A percentile compares a stretch with the other conserved stretches of the same genome.
phyloP scores from a whole-genome alignment of 306 rosid genomes.

The Inga laurina region DNA sequence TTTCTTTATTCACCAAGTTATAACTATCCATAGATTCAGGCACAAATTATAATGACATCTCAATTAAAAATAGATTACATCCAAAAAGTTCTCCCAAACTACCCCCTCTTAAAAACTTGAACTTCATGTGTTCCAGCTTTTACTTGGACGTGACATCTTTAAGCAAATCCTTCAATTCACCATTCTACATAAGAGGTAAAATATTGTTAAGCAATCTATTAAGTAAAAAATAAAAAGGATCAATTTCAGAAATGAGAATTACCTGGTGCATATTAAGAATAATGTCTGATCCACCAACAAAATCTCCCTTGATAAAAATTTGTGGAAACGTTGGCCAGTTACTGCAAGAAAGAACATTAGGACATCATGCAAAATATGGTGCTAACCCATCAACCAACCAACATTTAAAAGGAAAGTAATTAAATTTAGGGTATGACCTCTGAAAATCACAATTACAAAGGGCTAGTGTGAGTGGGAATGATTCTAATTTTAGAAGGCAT shows the following conservation, averaged over 20 bases:
- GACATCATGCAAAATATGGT: background rate
- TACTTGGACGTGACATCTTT: constrained; percentile 37
- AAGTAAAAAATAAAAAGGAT: background rate
- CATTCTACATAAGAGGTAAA: constrained; percentile 40
- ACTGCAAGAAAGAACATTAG: constrained; percentile 36
- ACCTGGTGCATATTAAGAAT: constrained; percentile 74
- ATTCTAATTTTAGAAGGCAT: background rate
- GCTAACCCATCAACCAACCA: constrained; percentile 12
- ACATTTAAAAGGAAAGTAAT: background rate
- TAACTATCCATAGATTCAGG: constrained; percentile 11
- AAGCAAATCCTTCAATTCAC: constrained; percentile 64
- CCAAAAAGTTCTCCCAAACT: constrained; percentile 26
- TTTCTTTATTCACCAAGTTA: constrained; percentile 19
- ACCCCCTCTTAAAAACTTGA: constrained; percentile 9
- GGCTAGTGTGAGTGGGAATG: background rate
- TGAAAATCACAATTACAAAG: background rate
- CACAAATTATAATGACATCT: constrained; percentile 26
- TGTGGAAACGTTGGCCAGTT: constrained; percentile 77
- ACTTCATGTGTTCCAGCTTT: background rate
- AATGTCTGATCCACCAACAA: constrained; percentile 74
- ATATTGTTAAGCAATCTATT: constrained; percentile 17
- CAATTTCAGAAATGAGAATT: background rate
- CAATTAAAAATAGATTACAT: constrained; percentile 26
- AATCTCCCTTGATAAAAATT: constrained; percentile 73
- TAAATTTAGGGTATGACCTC: background rate